Base-by-base conservation (phyloP, 2,329 filamentous ascomycete species). In the Clarireedia hainanense region DNA sequence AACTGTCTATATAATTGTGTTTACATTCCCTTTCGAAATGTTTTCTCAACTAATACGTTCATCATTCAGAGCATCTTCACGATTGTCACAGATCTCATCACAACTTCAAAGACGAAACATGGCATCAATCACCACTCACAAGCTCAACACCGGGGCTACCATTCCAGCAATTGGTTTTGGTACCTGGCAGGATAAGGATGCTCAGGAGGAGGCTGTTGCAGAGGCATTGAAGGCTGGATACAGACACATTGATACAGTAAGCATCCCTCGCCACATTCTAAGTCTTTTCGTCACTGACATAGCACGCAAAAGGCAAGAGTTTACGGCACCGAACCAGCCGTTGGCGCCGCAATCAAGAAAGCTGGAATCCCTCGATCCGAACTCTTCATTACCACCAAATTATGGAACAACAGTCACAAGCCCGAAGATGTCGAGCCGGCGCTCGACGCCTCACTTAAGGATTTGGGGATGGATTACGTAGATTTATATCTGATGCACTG, bases 401-500 rank as follows among this genome's bases (percentile, higher is more conserved):
- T 86, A 36, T 86, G 82, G 82, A 86, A 84, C 67, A 89, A 87
- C 50, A 91, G 88, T 75, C 85, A 86, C 71, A 78, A 84, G 6
- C 83, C 83, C 7, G 84, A 87, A 72, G 74, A 86, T 64, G 67
- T 71, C 2, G 65, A 68, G 30, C 58, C 60, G 40, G 83, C 80
- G 34, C 77, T 94, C 37, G 81, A 89, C 62, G 84, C 85, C 76
- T 88, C 84, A 64, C 75, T 94, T 69, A 80, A 85, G 72, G 78
- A 80, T 59, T 74, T 95, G 36, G 87, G 88, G 2, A 75, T 94
- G 50, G 86, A 90, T 62, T 92, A 95, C 69, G 79, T 95, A 5
- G 90, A 95, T 69, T 75, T 95, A 56, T 90, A 82, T 68, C 77
- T 95, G 37, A 80, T 95, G 75, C 89, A 95, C 74, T 94, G 89